These are phyloP conservation scores for Phytophthora parvispora DNA, from an alignment of 352 stramenopile genomes.

Conservation along the genomic window DNA sequence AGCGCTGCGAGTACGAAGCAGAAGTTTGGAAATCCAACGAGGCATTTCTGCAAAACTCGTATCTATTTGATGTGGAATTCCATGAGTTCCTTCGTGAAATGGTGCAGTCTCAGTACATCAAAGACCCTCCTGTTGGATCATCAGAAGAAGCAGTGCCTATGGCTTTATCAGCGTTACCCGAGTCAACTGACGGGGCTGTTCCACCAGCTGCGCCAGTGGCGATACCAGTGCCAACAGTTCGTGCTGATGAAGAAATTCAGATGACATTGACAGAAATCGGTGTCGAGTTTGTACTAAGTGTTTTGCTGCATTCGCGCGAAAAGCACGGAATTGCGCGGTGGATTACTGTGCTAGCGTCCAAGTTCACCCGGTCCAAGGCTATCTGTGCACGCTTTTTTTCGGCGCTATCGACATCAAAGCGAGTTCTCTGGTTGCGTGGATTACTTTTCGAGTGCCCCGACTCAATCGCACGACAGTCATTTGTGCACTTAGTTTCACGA, in stretches of 20 bases:
- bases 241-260: slow-evolving; percentile 69
- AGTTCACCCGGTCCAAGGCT: slow-evolving; percentile 78
- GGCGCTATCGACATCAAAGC: slow-evolving; percentile 61
- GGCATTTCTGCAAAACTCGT: slow-evolving; percentile 95
- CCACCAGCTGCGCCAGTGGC: slow-evolving; percentile 35
- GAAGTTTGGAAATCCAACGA: slow-evolving; percentile 97
- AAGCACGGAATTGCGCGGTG: slow-evolving; percentile 89
- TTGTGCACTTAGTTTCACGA: slow-evolving; percentile 84
- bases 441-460: slow-evolving; percentile 90
- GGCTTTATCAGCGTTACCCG: slow-evolving; percentile 21
- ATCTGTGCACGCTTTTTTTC: slow-evolving; percentile 84
- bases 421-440: slow-evolving; percentile 64
- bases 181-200: slow-evolving; percentile 8
- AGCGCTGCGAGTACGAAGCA: slow-evolving; percentile 84
- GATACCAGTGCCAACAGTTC: slow-evolving; percentile 21
- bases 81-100: slow-evolving; percentile 95
- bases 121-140: slow-evolving; percentile 39
- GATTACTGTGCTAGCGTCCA: slow-evolving; percentile 79
- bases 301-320: slow-evolving; percentile 90
- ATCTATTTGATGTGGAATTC: slow-evolving; percentile 97
- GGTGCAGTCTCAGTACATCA: slow-evolving; percentile 87
- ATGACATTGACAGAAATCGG: slow-evolving; percentile 84
- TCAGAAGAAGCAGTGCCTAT: slow-evolving; percentile 23
- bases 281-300: slow-evolving; percentile 88
- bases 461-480: slow-evolving; percentile 87